phyloP scores from a whole-genome alignment of 768 basidiomycete genomes.

The Dioszegia hungarica region DNA sequence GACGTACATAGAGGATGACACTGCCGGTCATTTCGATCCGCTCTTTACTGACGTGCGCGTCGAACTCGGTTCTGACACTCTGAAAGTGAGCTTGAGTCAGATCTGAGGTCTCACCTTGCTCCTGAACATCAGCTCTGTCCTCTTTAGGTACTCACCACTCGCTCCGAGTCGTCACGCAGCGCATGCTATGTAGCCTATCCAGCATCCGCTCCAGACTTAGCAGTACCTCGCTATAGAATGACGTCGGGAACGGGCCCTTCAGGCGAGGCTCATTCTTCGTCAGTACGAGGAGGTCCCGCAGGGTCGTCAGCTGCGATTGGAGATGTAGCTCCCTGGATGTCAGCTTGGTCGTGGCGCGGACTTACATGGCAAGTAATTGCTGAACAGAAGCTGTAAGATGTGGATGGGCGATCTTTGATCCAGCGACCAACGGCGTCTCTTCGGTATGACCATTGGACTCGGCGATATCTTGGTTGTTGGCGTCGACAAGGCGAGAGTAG shows the following conservation, averaged over 20 bases:
- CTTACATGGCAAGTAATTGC: constrained; percentile 89
- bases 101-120: background rate
- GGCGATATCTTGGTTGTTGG: constrained; percentile 59
- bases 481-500: constrained; percentile 83
- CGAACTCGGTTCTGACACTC: constrained; percentile 79
- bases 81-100: constrained; percentile 45
- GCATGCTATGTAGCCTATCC: constrained; percentile 75
- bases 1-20: constrained; percentile 67
- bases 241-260: constrained; percentile 89
- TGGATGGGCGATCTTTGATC: constrained; percentile 8
- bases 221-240: constrained; percentile 62
- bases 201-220: constrained; percentile 51
- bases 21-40: constrained; percentile 85
- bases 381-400: constrained; percentile 33
- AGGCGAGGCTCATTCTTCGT: constrained; percentile 88
- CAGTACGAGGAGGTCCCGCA: constrained; percentile 78
- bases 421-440: constrained; percentile 28
- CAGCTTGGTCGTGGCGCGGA: constrained; percentile 12
- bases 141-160: constrained; percentile 76
- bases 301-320: constrained; percentile 80
- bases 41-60: constrained; percentile 81
- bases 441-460: background rate
- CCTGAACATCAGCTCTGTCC: background rate
- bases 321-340: constrained; percentile 80
- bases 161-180: constrained; percentile 91